Percentiles rank a stretch among this genome's conserved stretches.
These are phyloP conservation scores for Gossypioides kirkii DNA, from an alignment of 345 rosid genomes.

Conservation along the genomic window DNA sequence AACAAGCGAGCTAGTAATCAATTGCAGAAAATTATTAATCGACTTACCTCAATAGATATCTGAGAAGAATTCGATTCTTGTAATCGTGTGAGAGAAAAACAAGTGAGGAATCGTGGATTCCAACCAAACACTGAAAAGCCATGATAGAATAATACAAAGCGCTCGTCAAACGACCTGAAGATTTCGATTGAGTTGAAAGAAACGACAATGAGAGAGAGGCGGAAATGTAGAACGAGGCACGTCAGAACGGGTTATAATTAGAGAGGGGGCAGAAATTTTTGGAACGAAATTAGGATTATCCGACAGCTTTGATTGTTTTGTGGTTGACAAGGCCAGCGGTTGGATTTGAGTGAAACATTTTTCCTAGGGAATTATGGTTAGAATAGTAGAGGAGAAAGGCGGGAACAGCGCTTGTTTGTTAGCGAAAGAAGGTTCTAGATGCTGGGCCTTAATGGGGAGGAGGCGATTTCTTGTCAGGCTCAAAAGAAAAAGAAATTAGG, in stretches of 20 bases:
- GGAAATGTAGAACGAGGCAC: neutral
- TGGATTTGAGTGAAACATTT: conserved; percentile 1
- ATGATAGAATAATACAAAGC: neutral
- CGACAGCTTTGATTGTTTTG: conserved; percentile 21
- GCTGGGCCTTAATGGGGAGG: neutral
- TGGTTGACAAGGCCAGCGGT: conserved; percentile 18
- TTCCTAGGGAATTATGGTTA: neutral
- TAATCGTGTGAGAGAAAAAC: neutral
- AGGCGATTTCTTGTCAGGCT: neutral
- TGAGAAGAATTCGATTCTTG: neutral
- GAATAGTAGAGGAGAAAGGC: neutral
- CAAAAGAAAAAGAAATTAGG: neutral
- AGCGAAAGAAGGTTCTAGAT: neutral
- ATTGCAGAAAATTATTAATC: neutral
- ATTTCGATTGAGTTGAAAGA: neutral
- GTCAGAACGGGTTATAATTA: neutral
- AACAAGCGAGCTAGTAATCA: neutral
- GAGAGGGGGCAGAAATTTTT: neutral
- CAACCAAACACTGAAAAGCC: neutral
- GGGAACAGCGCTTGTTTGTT: neutral
- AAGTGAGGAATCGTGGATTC: neutral
- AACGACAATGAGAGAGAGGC: neutral
- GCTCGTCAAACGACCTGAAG: neutral
- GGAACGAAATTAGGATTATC: conserved; percentile 8
- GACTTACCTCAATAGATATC: neutral